These are phyloP conservation scores for Dichotomopilus funicola DNA, from an alignment of 2,329 filamentous ascomycete species.

Conservation along the genomic window DNA sequence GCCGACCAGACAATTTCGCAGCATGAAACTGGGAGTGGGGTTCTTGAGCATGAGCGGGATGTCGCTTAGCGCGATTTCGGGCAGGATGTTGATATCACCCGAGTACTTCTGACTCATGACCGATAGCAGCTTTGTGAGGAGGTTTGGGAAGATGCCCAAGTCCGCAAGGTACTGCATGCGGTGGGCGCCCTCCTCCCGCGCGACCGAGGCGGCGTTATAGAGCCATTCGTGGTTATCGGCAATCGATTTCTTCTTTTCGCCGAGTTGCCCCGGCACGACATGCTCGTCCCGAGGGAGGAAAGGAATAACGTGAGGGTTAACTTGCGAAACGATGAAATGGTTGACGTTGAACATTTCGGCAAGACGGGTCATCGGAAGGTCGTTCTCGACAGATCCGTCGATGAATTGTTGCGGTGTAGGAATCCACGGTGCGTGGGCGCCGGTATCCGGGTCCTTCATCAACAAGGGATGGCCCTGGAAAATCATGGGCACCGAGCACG, in stretches of 20 bases:
- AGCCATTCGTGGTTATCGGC: slow-evolving; percentile 43
- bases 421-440: slow-evolving; percentile 74
- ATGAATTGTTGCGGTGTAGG: slow-evolving; percentile 82
- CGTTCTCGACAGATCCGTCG: slow-evolving; percentile 90
- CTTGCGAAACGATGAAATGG: slow-evolving; percentile 95
- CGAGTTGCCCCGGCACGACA: slow-evolving; percentile 21
- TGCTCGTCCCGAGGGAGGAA: slow-evolving; percentile 73
- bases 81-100: slow-evolving; percentile 90
- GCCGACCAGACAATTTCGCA: slow-evolving; percentile 66
- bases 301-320: slow-evolving; percentile 88
- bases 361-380: slow-evolving; percentile 82
- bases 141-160: slow-evolving; percentile 70
- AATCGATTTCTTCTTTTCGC: slow-evolving; percentile 7
- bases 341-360: slow-evolving; percentile 98
- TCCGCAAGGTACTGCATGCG: slow-evolving; percentile 75
- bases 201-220: slow-evolving; percentile 61
- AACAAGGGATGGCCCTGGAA: slow-evolving; percentile 74
- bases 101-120: slow-evolving; percentile 88
- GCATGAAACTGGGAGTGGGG: slow-evolving; percentile 81
- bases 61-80: slow-evolving; percentile 67
- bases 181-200: slow-evolving; percentile 74
- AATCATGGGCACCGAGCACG: slow-evolving; percentile 83
- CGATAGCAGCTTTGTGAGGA: slow-evolving; percentile 69
- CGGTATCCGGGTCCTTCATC: slow-evolving; percentile 78
- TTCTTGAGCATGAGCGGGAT: slow-evolving; percentile 75